Conservation (phyloP, 441 rosid genomes). For the Biscutella auriculata region DNA sequence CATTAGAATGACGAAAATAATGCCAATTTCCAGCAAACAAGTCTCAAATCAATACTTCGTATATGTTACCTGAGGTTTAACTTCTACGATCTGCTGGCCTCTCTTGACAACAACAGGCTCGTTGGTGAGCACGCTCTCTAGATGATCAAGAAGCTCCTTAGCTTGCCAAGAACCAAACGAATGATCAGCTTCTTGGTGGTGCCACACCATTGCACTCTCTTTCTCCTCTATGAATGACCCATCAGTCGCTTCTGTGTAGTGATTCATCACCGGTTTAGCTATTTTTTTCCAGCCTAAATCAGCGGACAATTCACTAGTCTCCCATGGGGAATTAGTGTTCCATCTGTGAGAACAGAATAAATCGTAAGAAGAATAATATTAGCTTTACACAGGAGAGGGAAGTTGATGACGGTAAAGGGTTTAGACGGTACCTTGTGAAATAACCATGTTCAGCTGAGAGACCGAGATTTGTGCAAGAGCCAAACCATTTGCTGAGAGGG, state of each 20-base stretch:
- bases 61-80: constrained; percentile 63
- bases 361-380: background rate
- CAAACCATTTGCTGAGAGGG: constrained; percentile 58
- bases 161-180: constrained; percentile 61
- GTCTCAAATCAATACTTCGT: background rate
- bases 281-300: constrained; percentile 52
- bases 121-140: constrained; percentile 64
- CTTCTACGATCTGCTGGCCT: constrained; percentile 69
- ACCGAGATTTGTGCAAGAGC: constrained; percentile 45
- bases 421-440: constrained; percentile 44
- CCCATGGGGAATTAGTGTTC: constrained; percentile 48
- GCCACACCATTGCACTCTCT: constrained; percentile 80
- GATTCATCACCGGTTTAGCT: constrained; percentile 65
- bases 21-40: background rate
- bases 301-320: constrained; percentile 23
- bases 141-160: constrained; percentile 72
- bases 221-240: constrained; percentile 66
- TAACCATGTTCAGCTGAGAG: constrained; percentile 78
- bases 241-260: constrained; percentile 62
- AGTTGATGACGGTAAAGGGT: background rate
- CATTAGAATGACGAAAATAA: background rate
- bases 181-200: constrained; percentile 56
- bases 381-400: background rate
- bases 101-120: constrained; percentile 80
- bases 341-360: constrained; percentile 29